A percentile compares a stretch with the other conserved stretches of the same genome.
These are phyloP conservation scores for Aspergillus novoparasiticus DNA, from an alignment of 2,329 filamentous ascomycete species.

Conservation along the genomic window DNA sequence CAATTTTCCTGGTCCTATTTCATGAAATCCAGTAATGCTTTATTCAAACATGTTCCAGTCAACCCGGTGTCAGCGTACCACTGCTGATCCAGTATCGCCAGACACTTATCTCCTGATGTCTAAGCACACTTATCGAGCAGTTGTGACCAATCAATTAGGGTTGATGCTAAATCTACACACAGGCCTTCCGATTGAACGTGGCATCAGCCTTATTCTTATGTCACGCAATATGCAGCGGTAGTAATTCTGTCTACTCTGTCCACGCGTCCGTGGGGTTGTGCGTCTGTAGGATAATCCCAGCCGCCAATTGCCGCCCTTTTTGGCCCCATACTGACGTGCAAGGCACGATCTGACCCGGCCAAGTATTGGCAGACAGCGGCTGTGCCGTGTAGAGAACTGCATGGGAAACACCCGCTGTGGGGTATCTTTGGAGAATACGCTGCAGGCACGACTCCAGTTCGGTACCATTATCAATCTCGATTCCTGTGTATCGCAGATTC, in stretches of 20 bases:
- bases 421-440: constrained; percentile 25
- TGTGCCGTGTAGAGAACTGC: constrained; percentile 40
- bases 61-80: not conserved
- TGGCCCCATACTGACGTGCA: constrained; percentile 45
- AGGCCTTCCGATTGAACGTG: not conserved
- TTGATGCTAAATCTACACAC: not conserved
- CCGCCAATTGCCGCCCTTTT: constrained; percentile 36
- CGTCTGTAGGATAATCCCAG: constrained; percentile 39
- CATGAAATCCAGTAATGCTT: not conserved
- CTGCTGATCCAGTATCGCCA: not conserved
- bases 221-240: constrained; percentile 3
- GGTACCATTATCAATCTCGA: constrained; percentile 31
- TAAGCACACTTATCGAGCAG: not conserved
- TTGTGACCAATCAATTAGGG: not conserved
- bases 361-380: constrained; percentile 22
- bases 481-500: constrained; percentile 28
- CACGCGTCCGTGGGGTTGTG: constrained; percentile 4
- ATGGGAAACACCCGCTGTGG: constrained; percentile 23
- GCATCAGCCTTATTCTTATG: constrained; percentile 1
- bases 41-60: not conserved
- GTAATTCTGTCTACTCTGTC: not conserved
- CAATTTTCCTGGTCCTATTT: not conserved
- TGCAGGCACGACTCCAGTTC: constrained; percentile 27
- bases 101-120: not conserved
- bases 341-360: constrained; percentile 43